A percentile compares a stretch with the other conserved stretches of the same genome.
phyloP scores from a whole-genome alignment of 192 early-diverging fungal genomes.

The Chytriomyces sp. region DNA sequence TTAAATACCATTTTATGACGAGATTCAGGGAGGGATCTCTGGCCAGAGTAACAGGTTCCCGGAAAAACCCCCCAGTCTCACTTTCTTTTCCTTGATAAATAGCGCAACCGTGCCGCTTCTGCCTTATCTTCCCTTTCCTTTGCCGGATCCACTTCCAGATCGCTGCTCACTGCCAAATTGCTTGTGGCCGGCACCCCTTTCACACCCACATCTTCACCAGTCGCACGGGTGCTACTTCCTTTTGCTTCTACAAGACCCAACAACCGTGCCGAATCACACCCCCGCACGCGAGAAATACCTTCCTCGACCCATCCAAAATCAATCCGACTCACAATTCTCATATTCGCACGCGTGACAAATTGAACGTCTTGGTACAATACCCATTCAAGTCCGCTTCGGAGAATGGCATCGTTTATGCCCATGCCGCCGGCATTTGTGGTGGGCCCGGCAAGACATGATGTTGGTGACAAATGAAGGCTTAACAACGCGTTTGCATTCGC shows the following conservation, averaged over 20 bases:
- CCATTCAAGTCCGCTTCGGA: slow-evolving; percentile 43
- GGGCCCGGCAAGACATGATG: slow-evolving; percentile 39
- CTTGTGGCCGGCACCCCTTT: background rate
- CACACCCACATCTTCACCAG: background rate
- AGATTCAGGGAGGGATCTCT: too few species aligned
- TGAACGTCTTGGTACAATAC: slow-evolving; percentile 60
- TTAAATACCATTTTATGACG: too few species aligned
- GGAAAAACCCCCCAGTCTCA: background rate
- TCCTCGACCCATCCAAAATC: slow-evolving; percentile 53
- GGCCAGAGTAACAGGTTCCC: too few species aligned
- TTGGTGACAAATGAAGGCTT: slow-evolving; percentile 45
- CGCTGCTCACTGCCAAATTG: background rate
- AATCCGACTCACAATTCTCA: slow-evolving; percentile 53
- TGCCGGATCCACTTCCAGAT: background rate
- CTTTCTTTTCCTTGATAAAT: slow-evolving; percentile 43
- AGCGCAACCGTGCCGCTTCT: slow-evolving; percentile 41
- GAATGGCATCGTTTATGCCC: slow-evolving; percentile 11
- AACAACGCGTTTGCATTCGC: slow-evolving; percentile 26
- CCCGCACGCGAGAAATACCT: slow-evolving; percentile 38
- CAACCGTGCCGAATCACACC: slow-evolving; percentile 40
- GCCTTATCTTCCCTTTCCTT: slow-evolving; percentile 31
- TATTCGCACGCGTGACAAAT: slow-evolving; percentile 54
- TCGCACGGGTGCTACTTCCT: background rate
- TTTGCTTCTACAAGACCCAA: slow-evolving; percentile 8
- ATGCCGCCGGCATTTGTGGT: background rate